These are phyloP conservation scores for Raddia distichophylla DNA, from an alignment of 176 grass and related monocot genomes.

Conservation along the genomic window DNA sequence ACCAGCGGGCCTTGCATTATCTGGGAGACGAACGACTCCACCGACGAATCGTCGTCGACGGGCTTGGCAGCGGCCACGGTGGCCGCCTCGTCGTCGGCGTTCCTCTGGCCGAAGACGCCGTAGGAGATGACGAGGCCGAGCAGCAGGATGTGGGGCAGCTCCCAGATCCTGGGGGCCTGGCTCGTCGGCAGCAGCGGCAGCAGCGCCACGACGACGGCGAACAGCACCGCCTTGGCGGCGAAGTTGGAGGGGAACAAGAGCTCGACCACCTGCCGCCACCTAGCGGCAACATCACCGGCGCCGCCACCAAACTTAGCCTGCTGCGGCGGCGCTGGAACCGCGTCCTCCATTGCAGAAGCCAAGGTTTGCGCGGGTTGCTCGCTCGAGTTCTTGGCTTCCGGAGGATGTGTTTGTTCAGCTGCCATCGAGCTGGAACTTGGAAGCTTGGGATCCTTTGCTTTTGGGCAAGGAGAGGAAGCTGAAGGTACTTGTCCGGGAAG, in stretches of 20 bases:
- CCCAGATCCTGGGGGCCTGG: constrained; percentile 64
- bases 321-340: background rate
- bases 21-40: constrained; percentile 58
- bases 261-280: constrained; percentile 34
- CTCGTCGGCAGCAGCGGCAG: constrained; percentile 57
- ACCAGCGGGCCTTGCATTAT: constrained; percentile 56
- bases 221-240: constrained; percentile 54
- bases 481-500: constrained; percentile 49
- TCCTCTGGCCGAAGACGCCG: constrained; percentile 74
- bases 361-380: constrained; percentile 10
- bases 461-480: constrained; percentile 48
- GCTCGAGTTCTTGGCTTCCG: constrained; percentile 24
- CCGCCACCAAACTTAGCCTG: background rate
- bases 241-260: constrained; percentile 60
- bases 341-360: constrained; percentile 34
- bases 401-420: constrained; percentile 18
- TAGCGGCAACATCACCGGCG: background rate
- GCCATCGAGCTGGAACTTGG: constrained; percentile 15
- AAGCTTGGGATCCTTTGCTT: constrained; percentile 51
- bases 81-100: constrained; percentile 43
- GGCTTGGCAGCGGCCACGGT: background rate
- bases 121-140: constrained; percentile 79
- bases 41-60: constrained; percentile 36
- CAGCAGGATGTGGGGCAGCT: constrained; percentile 72
- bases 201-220: constrained; percentile 62